phyloP scores from a whole-genome alignment of 2,329 filamentous ascomycete species.

The Harringtonia lauricola region DNA sequence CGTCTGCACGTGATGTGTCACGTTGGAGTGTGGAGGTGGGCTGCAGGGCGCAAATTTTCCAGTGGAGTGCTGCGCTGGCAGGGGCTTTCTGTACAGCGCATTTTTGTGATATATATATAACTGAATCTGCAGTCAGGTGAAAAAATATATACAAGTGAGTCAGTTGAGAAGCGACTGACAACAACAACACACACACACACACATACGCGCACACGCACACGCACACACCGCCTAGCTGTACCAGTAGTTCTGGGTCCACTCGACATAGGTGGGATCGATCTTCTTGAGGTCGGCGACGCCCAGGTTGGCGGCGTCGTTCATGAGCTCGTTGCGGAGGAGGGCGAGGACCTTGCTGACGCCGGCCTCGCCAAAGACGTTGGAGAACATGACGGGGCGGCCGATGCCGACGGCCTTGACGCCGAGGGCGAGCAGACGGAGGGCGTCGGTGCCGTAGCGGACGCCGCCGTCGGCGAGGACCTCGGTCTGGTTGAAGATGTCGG shows the following conservation, averaged over 20 bases:
- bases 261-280: conserved; percentile 17
- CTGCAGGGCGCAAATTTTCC: too few relatives aligned
- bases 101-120: too few relatives aligned
- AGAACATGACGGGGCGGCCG: conserved; percentile 34
- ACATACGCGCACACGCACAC: too few relatives aligned
- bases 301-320: conserved; percentile 31
- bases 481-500: conserved; percentile 27
- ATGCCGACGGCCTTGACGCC: conserved; percentile 35
- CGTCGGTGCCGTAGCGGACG: conserved; percentile 32
- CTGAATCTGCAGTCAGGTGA: too few relatives aligned
- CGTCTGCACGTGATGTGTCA: too few relatives aligned
- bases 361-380: conserved; percentile 37
- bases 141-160: too few relatives aligned
- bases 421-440: conserved; percentile 33
- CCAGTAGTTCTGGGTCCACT: conserved; percentile 20
- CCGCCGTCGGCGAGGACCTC: conserved; percentile 38
- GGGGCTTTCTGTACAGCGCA: too few relatives aligned
- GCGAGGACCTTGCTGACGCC: conserved; percentile 32
- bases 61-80: too few relatives aligned
- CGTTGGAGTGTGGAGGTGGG: too few relatives aligned
- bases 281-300: conserved; percentile 26
- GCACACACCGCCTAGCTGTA: conserved; percentile 11
- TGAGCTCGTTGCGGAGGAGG: conserved; percentile 39
- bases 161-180: too few relatives aligned
- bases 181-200: too few relatives aligned